A percentile compares a stretch with the other conserved stretches of the same genome.
Conservation (phyloP, 1,284 basidiomycete species). For the Mycosarcoma maydis region DNA sequence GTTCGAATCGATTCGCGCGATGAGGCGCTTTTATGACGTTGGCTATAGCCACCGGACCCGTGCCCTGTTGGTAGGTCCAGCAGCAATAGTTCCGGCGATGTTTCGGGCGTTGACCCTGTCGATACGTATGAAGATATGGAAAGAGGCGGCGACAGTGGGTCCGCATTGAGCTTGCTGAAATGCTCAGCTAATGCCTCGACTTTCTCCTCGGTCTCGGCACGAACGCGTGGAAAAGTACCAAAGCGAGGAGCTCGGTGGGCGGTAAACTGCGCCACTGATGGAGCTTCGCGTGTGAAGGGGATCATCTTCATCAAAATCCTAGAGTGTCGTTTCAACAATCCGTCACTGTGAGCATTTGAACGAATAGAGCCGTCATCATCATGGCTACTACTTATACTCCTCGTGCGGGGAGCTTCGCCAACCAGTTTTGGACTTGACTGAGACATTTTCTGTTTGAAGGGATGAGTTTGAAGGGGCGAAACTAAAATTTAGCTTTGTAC, state of each 20-base stretch:
- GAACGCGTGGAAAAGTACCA: constrained; percentile 25
- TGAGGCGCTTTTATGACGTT: neutral
- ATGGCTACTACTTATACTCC: constrained; percentile 7
- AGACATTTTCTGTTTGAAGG: constrained; percentile 34
- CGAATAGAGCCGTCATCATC: constrained; percentile 12
- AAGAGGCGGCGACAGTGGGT: constrained; percentile 8
- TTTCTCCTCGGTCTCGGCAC: constrained; percentile 1
- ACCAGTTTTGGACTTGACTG: constrained; percentile 39
- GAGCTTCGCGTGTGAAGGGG: constrained; percentile 16
- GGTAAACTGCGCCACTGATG: neutral
- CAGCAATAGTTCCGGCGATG: constrained; percentile 17
- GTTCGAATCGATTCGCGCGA: constrained; percentile 14
- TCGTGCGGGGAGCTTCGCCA: constrained; percentile 33
- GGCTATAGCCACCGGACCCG: constrained; percentile 9
- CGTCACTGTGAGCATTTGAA: constrained; percentile 4
- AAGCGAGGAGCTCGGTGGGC: neutral
- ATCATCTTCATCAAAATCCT: constrained; percentile 46
- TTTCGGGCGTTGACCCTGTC: constrained; percentile 1
- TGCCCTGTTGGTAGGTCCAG: constrained; percentile 1
- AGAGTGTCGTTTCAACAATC: constrained; percentile 17
- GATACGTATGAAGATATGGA: constrained; percentile 14
- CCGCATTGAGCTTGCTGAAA: constrained; percentile 6
- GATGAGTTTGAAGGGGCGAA: no score
- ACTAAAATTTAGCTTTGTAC: no score
- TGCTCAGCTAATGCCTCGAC: constrained; percentile 17